phyloP scores from a whole-genome alignment of 257 asterid genomes.

The Solanum piurae region DNA sequence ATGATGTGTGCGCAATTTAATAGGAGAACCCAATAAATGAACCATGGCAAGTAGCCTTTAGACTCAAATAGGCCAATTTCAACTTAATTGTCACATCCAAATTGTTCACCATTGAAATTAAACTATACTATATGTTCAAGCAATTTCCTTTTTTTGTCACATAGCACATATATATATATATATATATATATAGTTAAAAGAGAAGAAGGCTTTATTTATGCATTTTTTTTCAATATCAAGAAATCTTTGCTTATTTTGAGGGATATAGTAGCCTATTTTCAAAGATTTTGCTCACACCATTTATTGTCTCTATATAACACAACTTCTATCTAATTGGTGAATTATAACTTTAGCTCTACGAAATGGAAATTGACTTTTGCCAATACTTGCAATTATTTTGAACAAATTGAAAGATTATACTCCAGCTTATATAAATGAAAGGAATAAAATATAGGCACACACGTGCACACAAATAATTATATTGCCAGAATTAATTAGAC shows the following conservation, averaged over 20 bases:
- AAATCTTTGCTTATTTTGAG: neutral
- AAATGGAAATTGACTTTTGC: neutral
- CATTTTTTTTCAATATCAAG: neutral
- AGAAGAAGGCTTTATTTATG: neutral
- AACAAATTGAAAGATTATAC: neutral
- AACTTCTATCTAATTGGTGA: neutral
- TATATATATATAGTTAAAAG: neutral
- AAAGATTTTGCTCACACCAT: neutral
- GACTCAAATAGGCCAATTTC: neutral
- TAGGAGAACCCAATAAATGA: neutral
- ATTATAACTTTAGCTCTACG: neutral
- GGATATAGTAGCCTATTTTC: neutral
- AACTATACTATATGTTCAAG: neutral
- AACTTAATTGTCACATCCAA: neutral
- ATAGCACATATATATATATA: neutral
- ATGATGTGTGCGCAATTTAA: neutral
- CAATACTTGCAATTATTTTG: neutral
- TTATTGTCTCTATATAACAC: neutral
- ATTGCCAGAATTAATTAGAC: neutral
- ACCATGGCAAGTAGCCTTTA: neutral
- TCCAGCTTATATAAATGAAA: neutral
- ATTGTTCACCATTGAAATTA: neutral
- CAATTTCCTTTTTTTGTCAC: neutral
- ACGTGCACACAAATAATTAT: neutral
- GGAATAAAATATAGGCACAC: neutral